Conservation (phyloP, 1,284 basidiomycete species). For the Leccinum solheimii region DNA sequence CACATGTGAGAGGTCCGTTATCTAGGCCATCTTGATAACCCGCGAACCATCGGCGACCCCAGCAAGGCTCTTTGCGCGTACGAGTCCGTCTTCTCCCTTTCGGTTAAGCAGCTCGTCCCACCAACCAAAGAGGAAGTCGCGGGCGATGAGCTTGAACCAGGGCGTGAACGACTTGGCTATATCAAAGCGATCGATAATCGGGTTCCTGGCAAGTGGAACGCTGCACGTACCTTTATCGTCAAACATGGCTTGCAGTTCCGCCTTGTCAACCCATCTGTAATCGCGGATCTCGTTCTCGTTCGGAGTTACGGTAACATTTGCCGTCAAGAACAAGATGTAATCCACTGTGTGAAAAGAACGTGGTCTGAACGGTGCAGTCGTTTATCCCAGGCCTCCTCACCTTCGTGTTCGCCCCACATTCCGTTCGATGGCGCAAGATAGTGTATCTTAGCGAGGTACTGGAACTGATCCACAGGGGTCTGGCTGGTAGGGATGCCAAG, state of each 20-base stretch:
- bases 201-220: not conserved
- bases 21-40: constrained; percentile 74
- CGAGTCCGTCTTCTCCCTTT: constrained; percentile 56
- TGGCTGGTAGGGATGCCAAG: constrained; percentile 86
- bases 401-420: constrained; percentile 98
- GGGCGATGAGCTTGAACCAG: constrained; percentile 98
- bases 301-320: constrained; percentile 81
- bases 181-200: constrained; percentile 11
- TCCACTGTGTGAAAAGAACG: constrained; percentile 66
- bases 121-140: constrained; percentile 97
- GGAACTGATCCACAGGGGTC: constrained; percentile 84
- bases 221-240: constrained; percentile 64
- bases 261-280: constrained; percentile 88
- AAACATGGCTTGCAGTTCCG: constrained; percentile 91
- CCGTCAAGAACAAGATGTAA: constrained; percentile 95
- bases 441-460: constrained; percentile 96
- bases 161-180: constrained; percentile 91
- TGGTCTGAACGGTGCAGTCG: constrained; percentile 3
- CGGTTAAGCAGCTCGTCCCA: constrained; percentile 87
- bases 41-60: constrained; percentile 72
- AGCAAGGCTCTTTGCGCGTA: constrained; percentile 66
- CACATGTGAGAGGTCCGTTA: not conserved
- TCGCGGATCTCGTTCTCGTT: constrained; percentile 94
- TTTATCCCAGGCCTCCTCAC: constrained; percentile 44
- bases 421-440: constrained; percentile 95